Evolutionary conservation across 208 protist species (phyloP), one percentile per base, ranked within the genome.

Genomic region (Crithidia fasciculata): DNA sequence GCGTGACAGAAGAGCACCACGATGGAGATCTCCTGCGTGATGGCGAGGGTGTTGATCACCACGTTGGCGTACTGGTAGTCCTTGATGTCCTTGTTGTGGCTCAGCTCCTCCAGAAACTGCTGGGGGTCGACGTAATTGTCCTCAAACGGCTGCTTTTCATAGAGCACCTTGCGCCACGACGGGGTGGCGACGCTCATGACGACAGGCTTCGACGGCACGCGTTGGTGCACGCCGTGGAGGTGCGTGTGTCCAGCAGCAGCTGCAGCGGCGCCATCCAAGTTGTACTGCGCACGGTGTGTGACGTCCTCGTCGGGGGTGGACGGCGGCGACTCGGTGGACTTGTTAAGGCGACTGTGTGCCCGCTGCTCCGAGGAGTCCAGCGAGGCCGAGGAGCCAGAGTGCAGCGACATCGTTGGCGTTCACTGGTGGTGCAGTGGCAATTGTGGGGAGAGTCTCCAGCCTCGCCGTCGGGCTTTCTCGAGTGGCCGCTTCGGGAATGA

Each of bases 81-180:
- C 55, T 76, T 82, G 44, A 96, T 73, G 59, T 95, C 89, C 36
- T 86, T 85, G 82, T 97, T 97, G 41, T 91, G 55, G 16, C 84
- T 69, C 69, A 97, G 74, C 49, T 94, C 89, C 76, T 87, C 73
- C 65, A 96, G 72, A 68, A 97, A 97, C 65, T 90, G 83, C 5
- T 76, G 57, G 0, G 83, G 85, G 70, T 97, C 93, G 0, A 96
- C 91, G 69, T 95, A 97, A 78, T 95, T 97, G 70, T 97, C 94
- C 69, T 96, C 94, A 52, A 93, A 96, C 9, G 88, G 88, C 76
- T 95, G 91, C 37, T 76, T 75, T 52, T 94, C 86, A 60, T 95
- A 97, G 19, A 97, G 80, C 47, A 94, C 82, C 63, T 93, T 95
- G 47, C 85, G 82, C 92, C 94, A 97, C 37, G 18, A 49, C 13